A percentile compares a stretch with the other conserved stretches of the same genome.
Conservation (phyloP, 805 yeast species). For the Isabelozyma pseudorhagii region DNA sequence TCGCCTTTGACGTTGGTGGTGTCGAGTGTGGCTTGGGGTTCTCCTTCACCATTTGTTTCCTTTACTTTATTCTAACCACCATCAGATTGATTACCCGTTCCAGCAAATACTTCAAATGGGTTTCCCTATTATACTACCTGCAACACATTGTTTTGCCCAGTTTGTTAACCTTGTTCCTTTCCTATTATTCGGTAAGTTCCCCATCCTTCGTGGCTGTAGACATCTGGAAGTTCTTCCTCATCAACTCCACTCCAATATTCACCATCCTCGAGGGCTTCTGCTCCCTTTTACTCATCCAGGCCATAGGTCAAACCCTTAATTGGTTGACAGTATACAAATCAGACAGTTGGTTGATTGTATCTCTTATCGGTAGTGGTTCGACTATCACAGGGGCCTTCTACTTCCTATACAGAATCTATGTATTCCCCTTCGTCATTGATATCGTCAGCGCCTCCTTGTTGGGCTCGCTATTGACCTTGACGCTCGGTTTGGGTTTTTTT, state of each 20-base stretch:
- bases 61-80: constrained; percentile 73
- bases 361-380: constrained; percentile 68
- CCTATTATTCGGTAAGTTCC: constrained; percentile 38
- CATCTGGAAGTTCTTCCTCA: constrained; percentile 70
- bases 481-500: constrained; percentile 69
- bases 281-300: constrained; percentile 86
- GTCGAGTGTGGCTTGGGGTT: constrained; percentile 84
- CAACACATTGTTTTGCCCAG: constrained; percentile 86
- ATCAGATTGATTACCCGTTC: constrained; percentile 53
- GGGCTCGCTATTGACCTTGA: constrained; percentile 79
- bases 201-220: constrained; percentile 27
- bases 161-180: constrained; percentile 64
- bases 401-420: constrained; percentile 79
- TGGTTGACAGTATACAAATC: constrained; percentile 63
- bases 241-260: constrained; percentile 84
- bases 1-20: constrained; percentile 94
- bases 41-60: constrained; percentile 54
- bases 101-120: constrained; percentile 40
- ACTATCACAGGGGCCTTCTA: constrained; percentile 74
- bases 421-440: constrained; percentile 68
- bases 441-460: constrained; percentile 74
- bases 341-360: constrained; percentile 76
- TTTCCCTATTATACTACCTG: constrained; percentile 60
- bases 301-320: constrained; percentile 77
- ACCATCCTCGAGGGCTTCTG: constrained; percentile 92